Percentiles rank a stretch among this genome's conserved stretches.
phyloP scores from a whole-genome alignment of 352 stramenopile species.

The Globisporangium abappressorium region DNA sequence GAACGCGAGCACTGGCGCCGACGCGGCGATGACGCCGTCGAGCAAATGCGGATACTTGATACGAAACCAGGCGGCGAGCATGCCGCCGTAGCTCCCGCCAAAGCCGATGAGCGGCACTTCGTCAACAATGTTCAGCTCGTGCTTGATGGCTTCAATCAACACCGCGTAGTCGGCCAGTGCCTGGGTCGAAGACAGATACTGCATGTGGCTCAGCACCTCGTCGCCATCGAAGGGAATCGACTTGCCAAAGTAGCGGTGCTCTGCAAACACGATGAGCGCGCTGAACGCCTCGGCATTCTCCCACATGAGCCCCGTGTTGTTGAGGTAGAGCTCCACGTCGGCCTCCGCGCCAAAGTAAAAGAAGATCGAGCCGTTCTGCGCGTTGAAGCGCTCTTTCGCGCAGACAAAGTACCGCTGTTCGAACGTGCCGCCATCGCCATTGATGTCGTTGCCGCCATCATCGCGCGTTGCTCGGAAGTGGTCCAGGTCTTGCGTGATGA shows the following conservation, averaged over 20 bases:
- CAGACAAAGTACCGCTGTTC: slow-evolving; percentile 90
- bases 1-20: slow-evolving; percentile 63
- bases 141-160: slow-evolving; percentile 47
- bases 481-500: slow-evolving; percentile 72
- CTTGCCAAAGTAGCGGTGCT: slow-evolving; percentile 80
- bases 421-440: slow-evolving; percentile 46
- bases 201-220: slow-evolving; percentile 45
- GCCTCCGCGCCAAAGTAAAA: neutral
- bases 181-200: slow-evolving; percentile 85
- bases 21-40: slow-evolving; percentile 59
- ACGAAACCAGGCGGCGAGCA: slow-evolving; percentile 68
- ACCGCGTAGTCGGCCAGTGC: slow-evolving; percentile 69
- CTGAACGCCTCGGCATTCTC: slow-evolving; percentile 1
- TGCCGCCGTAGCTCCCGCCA: slow-evolving; percentile 75
- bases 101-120: slow-evolving; percentile 66
- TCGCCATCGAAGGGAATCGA: slow-evolving; percentile 50
- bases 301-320: slow-evolving; percentile 6
- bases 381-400: neutral
- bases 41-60: slow-evolving; percentile 77
- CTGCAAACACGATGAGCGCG: slow-evolving; percentile 67
- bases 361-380: slow-evolving; percentile 19
- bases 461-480: slow-evolving; percentile 50
- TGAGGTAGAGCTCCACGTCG: neutral
- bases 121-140: slow-evolving; percentile 20
- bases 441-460: neutral